phyloP scores from a whole-genome alignment of 2,329 filamentous ascomycete genomes.

The Xylaria sp. region DNA sequence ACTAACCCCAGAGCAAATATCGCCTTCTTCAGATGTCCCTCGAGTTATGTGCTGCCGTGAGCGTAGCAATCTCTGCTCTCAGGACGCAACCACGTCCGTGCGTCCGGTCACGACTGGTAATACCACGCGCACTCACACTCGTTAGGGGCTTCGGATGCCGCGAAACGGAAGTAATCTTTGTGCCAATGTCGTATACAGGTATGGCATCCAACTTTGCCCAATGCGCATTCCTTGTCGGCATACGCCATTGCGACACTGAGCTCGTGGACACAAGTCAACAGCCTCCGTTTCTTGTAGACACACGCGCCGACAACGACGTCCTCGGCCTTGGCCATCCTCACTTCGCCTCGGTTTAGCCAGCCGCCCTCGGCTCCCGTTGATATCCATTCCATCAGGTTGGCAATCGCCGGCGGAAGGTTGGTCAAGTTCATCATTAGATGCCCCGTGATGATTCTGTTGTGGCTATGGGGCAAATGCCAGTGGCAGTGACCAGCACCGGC shows the following conservation, averaged over 20 bases:
- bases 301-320: conserved; percentile 26
- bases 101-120: neutral
- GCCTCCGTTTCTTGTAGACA: neutral
- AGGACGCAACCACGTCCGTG: neutral
- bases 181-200: conserved; percentile 19
- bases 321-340: conserved; percentile 9
- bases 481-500: neutral
- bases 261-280: conserved; percentile 21
- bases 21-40: neutral
- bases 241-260: conserved; percentile 9
- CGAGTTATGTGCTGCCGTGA: neutral
- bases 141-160: conserved; percentile 11
- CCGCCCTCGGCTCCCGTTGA: conserved; percentile 11
- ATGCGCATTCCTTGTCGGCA: conserved; percentile 17
- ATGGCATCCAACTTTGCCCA: conserved; percentile 20
- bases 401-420: neutral
- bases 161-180: conserved; percentile 31
- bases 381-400: conserved; percentile 24
- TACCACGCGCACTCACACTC: conserved; percentile 27
- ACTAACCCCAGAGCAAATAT: neutral
- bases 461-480: conserved; percentile 6
- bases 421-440: neutral
- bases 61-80: neutral
- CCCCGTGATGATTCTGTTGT: conserved; percentile 11
- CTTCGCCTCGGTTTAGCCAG: conserved; percentile 5